Evolutionary conservation across 2,329 filamentous ascomycete species (phyloP).

Genomic region (Colletotrichum coccodes): DNA sequence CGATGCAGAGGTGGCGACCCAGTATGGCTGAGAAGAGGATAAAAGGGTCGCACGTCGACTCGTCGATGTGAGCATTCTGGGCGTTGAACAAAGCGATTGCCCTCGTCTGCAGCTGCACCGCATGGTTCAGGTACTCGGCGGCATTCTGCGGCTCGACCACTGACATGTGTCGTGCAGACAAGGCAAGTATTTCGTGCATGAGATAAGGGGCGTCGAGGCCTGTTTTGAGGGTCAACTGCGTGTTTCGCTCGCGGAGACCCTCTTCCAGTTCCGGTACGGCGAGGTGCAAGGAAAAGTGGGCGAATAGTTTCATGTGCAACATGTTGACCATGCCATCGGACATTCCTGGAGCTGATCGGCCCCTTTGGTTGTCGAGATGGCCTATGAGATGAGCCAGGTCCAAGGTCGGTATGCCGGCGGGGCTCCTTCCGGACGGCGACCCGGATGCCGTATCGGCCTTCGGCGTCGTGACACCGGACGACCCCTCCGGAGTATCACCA

Average conservation of each 20-base stretch:
- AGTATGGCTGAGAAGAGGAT: conserved; percentile 46
- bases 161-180: conserved; percentile 48
- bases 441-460: not conserved
- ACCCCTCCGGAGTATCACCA: not conserved
- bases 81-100: conserved; percentile 43
- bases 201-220: conserved; percentile 45
- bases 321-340: not conserved
- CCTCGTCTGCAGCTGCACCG: conserved; percentile 44
- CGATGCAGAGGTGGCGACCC: conserved; percentile 46
- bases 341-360: not conserved
- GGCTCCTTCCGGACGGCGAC: not conserved
- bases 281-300: not conserved
- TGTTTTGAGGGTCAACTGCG: conserved; percentile 37
- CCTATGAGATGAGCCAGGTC: conserved; percentile 6
- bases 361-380: conserved; percentile 7
- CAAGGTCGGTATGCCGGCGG: not conserved
- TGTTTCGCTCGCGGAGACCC: conserved; percentile 31
- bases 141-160: conserved; percentile 37
- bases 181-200: conserved; percentile 47
- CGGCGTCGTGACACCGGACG: not conserved
- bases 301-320: not conserved
- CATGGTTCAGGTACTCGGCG: conserved; percentile 37
- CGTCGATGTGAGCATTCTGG: conserved; percentile 34
- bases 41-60: conserved; percentile 43
- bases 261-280: conserved; percentile 33